Base-by-base conservation (phyloP, 768 basidiomycete genomes). In the Lactarius deliciosus region DNA sequence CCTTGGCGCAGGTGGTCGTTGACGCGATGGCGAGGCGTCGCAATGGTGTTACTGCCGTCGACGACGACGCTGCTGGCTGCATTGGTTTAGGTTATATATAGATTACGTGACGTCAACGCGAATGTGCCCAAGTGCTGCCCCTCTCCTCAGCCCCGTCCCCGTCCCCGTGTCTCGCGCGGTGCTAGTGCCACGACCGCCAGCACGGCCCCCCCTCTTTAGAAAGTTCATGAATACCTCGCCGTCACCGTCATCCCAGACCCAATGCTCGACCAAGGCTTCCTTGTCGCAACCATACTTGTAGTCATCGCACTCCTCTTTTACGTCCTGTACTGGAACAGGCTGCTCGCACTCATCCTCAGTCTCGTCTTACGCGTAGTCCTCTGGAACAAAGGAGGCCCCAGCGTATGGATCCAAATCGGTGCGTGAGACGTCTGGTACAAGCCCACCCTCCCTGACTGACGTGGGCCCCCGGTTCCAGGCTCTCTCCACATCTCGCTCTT, bases 401-500 rank as follows among this genome's bases (percentile, higher is more conserved):
- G 90, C 73, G 82, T 87, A 69, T 96, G 93, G 89, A 80, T 96
- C 60, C 86, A 90, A 74, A 86, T 95, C 63, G 92, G 93, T 88
- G 72, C 68, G 82, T 74, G 30, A 3, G 34, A 40, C 15, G 38
- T 11, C 1, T 28, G 34, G 7, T 60, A 9, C 9, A 58, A 47
- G 55, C n/a, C 36, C 6, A 38, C 43, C 55, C 57, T 16, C 47
- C 32, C 30, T 54, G 34, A 28, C 58, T 43, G 58, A 59, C 62
- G 11, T 50, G 47, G 4, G 60, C 5, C 64, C 41, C 68, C 43
- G 36, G 25, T 34, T 47, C 43, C 58, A 95, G 94, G 93, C 25
- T 92, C 94, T n/a, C 83, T 96, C 28, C 95, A 98, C 74, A 85
- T 98, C 75, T 96, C 96, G 2, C 79, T 94, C 11, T 78, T 98